Base-by-base conservation (phyloP, 2,329 filamentous ascomycete species). In the Lasiodiplodia theobromae region DNA sequence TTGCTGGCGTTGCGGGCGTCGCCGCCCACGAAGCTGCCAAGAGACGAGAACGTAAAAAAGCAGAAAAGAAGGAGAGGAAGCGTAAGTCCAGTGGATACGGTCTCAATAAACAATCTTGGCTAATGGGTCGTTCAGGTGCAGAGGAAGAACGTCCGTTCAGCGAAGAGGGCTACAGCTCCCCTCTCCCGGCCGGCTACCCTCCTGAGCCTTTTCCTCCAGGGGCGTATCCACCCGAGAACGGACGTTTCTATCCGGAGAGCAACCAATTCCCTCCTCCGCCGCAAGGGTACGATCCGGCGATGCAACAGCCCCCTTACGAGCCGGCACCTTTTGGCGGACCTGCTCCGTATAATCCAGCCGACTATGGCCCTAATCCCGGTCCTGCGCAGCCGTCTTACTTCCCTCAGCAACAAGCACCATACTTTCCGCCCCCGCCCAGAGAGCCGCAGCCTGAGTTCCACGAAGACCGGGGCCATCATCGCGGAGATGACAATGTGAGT, bases 21-120 rank as follows among this genome's bases (percentile, higher is more conserved):
- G 86, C 86, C 54, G 86, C 86, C 18, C 84, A 88, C 74, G 86
- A 89, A 73, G 83, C 86, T 72, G 82, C 84, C 28, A 86, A 87
- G 78, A 80, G 83, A 65, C 84, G 85, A 69, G 86, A 88, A 72
- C 84, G 85, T 63, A 88, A 86, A 78, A 85, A 85, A 73, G 82
- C 82, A 40, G 85, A 86, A 69, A 83, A 82, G 72, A 83, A 82
- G 72, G 84, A 86, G 67, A 77, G 81, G 71, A 81, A 81, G 73
- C 81, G 85, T 86, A 76, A 83, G 85, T 82, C 64, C 58, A 64
- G 58, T 56, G 10, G 21, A 31, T 66, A 62, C 66, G 62, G 52
- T n/a, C 21, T 12, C 49, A 57, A 21, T 37, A 7, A 49, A 18
- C 49, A 44, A 69, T 71, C 52, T 11, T 2, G 58, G 68, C 38